These are phyloP conservation scores for Nicotiana tabacum DNA, from an alignment of 257 asterid genomes.

Conservation along the genomic window DNA sequence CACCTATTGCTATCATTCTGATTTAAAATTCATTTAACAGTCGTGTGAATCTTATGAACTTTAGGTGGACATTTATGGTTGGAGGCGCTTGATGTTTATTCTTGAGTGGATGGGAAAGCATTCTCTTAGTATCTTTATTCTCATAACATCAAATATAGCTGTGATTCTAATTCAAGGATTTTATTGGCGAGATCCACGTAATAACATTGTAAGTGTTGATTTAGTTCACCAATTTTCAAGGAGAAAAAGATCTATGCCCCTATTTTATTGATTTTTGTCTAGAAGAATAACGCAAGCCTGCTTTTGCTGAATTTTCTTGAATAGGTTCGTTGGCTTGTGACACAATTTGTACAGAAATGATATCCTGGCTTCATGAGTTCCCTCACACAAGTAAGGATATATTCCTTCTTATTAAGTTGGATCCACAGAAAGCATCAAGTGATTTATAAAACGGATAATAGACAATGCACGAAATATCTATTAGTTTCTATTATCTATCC, in stretches of 20 bases:
- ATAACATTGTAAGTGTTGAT: conserved; percentile 56
- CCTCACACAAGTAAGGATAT: not conserved
- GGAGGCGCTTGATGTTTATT: too few species aligned
- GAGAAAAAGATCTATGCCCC: not conserved
- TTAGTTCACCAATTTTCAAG: not conserved
- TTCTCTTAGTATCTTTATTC: too few species aligned
- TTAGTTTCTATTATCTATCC: not conserved
- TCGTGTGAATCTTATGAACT: not conserved
- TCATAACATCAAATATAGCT: too few species aligned
- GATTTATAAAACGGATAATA: not conserved
- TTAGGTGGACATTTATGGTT: too few species aligned
- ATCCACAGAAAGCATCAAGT: not conserved
- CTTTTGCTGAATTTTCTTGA: not conserved
- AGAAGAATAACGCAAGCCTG: not conserved
- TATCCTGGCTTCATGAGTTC: not conserved
- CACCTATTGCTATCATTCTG: not conserved
- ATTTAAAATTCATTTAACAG: not conserved
- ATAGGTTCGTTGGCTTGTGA: conserved; percentile 58
- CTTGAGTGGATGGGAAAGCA: too few species aligned
- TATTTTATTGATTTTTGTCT: not conserved
- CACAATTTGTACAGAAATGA: conserved; percentile 39
- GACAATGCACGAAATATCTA: not conserved
- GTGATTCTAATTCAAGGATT: too few species aligned
- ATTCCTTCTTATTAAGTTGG: not conserved
- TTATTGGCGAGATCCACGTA: not conserved